Base-by-base conservation (phyloP, 306 rosid species). In the Comarum palustre region DNA sequence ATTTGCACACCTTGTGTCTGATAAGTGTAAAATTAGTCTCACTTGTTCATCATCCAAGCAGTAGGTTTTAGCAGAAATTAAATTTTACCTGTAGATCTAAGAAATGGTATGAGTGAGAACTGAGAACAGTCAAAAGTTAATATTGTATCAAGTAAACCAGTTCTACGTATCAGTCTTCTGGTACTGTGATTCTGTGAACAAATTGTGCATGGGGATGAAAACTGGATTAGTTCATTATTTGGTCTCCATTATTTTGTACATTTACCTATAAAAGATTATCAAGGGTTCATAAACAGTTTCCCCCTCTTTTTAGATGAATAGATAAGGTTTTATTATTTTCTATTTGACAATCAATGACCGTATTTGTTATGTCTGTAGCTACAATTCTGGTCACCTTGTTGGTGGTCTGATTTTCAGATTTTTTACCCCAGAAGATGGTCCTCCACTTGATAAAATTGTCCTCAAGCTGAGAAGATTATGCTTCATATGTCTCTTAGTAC, bases 371-470 rank as follows among this genome's bases (percentile, higher is more conserved):
- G 22, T 77, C 36, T 77, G 57, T 20, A 7, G 25, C 51, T 45
- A 43, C 19, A 64, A 15, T 50, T 51, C 77, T 65, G 73, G 72
- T 72, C 69, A 65, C 73, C 75, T 69, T 54, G 46, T 73, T 41
- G 76, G 67, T 74, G 73, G 48, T 54, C 66, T 41, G 46, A 52
- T 62, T 71, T 69, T 69, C 77, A 73, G 77, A 42, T 46, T 72
- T 45, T 47, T n/a, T 39, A 54, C 75, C 66, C 55, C 58, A 71
- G 52, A 71, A 22, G 75, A 52, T 71, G 75, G 75, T 54, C 39
- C 50, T 70, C 63, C 48, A 52, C 14, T 20, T 36, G 34, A 52
- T 27, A 69, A 34, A 32, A 19, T 70, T 42, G 74, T 51, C 74
- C 52, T 71, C 65, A 22, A 54, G 15, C 51, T 54, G 17, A 54